Percentiles rank a stretch among this genome's conserved stretches.
Evolutionary conservation across 805 yeast species (phyloP).

Genomic region (Ogataea pini): DNA sequence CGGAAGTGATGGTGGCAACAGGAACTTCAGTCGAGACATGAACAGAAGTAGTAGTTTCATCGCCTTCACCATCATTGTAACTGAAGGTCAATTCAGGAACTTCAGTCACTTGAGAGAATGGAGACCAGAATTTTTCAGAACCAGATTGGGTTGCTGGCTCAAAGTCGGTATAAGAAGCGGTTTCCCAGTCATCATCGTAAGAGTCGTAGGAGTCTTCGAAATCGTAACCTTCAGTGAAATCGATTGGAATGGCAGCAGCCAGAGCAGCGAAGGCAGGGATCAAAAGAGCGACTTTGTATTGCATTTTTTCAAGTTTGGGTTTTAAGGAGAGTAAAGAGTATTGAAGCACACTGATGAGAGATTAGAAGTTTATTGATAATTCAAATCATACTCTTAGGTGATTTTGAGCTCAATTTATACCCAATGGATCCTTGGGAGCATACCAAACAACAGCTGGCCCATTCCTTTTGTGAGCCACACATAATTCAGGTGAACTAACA

Average conservation of each 20-base stretch:
- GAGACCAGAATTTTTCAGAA: neutral
- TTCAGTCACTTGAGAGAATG: neutral
- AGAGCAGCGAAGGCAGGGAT: constrained; percentile 3
- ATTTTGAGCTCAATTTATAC: neutral
- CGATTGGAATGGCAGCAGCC: constrained; percentile 12
- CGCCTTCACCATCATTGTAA: neutral
- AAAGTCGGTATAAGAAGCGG: neutral
- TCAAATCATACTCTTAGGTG: neutral
- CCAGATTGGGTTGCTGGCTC: constrained; percentile 1
- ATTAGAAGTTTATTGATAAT: neutral
- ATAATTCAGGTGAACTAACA: neutral
- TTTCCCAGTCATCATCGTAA: neutral
- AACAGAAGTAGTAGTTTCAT: neutral
- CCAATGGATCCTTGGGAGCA: neutral
- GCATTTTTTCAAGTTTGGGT: constrained; percentile 11
- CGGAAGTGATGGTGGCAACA: neutral
- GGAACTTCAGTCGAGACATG: neutral
- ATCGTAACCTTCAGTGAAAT: constrained; percentile 1
- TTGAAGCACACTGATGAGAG: neutral
- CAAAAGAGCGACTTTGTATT: constrained; percentile 9
- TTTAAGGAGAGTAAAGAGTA: neutral
- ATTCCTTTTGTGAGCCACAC: too few species aligned
- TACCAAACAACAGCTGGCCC: neutral
- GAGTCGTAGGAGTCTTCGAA: neutral
- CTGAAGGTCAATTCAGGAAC: neutral